A percentile compares a stretch with the other conserved stretches of the same genome.
Conservation (phyloP, 257 asterid species). For the Asclepias syriaca region DNA sequence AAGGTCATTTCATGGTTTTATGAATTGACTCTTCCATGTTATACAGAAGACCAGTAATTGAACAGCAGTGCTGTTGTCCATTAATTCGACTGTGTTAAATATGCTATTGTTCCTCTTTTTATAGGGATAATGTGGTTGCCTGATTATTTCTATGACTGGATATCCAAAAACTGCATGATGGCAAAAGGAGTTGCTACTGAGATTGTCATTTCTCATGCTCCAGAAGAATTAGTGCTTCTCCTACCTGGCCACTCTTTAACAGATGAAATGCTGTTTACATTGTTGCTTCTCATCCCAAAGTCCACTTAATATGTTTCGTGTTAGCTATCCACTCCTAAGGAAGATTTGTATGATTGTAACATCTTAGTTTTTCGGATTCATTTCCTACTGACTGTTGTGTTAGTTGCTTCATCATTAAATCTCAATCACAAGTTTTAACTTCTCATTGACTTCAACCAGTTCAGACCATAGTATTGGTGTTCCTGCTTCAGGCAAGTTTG, state of each 20-base stretch:
- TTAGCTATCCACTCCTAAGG: conserved; percentile 8
- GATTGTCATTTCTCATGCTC: conserved; percentile 17
- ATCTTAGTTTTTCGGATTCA: conserved; percentile 4
- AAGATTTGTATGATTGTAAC: conserved; percentile 10
- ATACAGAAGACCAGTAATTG: conserved; percentile 3
- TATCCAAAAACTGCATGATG: conserved; percentile 8
- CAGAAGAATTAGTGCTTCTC: conserved; percentile 22
- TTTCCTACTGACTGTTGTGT: conserved; percentile 5
- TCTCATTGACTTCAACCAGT: not conserved
- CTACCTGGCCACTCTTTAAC: conserved; percentile 22
- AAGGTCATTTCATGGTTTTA: conserved; percentile 8
- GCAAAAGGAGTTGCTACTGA: conserved; percentile 4
- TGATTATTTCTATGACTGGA: conserved; percentile 12
- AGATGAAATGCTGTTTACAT: not conserved
- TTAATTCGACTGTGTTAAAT: not conserved
- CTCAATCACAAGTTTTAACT: not conserved
- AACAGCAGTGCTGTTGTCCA: conserved; percentile 1
- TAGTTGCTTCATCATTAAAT: conserved; percentile 1
- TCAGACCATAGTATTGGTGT: not conserved
- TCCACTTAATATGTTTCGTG: conserved; percentile 12
- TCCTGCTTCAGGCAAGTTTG: not conserved
- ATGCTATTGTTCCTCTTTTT: not conserved
- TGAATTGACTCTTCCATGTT: not conserved
- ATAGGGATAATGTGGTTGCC: conserved; percentile 2
- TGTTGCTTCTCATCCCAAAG: conserved; percentile 10